phyloP scores from a whole-genome alignment of 2,329 filamentous ascomycete species.

The Claviceps lovelessii region DNA sequence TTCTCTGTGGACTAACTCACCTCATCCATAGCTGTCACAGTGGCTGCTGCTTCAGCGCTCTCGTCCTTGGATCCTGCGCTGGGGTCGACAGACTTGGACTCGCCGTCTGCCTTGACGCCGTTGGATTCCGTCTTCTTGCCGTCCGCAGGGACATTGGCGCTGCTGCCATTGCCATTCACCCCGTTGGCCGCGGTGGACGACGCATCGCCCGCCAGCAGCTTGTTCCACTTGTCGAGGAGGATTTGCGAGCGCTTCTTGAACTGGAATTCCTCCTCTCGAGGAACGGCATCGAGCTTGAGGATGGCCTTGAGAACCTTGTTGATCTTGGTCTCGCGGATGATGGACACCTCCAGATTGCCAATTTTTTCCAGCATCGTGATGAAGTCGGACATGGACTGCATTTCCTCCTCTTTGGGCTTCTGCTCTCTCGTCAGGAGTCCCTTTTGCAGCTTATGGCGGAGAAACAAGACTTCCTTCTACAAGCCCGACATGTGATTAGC shows the following conservation, averaged over 20 bases:
- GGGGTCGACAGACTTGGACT: constrained; percentile 6
- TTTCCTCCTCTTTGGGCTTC: constrained; percentile 73
- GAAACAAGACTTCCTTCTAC: constrained; percentile 70
- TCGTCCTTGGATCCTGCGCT: constrained; percentile 6
- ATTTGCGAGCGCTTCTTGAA: constrained; percentile 75
- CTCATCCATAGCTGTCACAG: constrained; percentile 17
- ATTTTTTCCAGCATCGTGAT: constrained; percentile 67
- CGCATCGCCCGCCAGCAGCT: constrained; percentile 51
- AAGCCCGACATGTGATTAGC: not conserved
- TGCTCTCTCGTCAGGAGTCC: constrained; percentile 77
- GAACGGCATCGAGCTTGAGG: constrained; percentile 72
- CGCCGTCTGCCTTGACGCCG: constrained; percentile 22
- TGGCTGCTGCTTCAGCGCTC: constrained; percentile 7
- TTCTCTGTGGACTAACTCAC: constrained; percentile 9
- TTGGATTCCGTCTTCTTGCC: constrained; percentile 19
- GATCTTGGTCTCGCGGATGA: constrained; percentile 88
- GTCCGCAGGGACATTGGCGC: constrained; percentile 1
- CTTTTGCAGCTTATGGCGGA: constrained; percentile 89
- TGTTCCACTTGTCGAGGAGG: constrained; percentile 81
- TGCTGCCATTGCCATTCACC: constrained; percentile 30
- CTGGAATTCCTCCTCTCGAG: constrained; percentile 72
- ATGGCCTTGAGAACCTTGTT: constrained; percentile 97
- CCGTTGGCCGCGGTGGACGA: constrained; percentile 26
- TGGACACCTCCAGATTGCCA: constrained; percentile 69
- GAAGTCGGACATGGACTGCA: constrained; percentile 64